phyloP scores from a whole-genome alignment of 257 asterid genomes.

The Gentiana macrophylla region DNA sequence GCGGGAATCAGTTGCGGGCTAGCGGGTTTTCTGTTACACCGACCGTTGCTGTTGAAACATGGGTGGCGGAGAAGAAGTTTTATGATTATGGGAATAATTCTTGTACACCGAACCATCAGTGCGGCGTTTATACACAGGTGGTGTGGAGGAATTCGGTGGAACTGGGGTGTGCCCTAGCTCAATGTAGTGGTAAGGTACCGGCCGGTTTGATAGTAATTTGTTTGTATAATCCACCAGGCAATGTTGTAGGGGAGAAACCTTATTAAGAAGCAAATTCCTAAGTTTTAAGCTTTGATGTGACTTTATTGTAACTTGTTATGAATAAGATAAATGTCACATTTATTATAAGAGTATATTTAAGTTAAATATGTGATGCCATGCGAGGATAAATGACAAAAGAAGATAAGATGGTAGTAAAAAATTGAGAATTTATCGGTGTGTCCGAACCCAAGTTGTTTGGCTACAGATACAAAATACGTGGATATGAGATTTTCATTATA shows the following conservation, averaged over 20 bases:
- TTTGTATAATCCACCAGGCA: constrained; percentile 81
- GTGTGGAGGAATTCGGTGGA: constrained; percentile 71
- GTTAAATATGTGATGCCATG: too few species aligned
- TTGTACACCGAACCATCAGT: constrained; percentile 38
- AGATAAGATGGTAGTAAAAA: too few species aligned
- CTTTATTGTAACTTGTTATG: too few species aligned
- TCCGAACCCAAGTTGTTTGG: too few species aligned
- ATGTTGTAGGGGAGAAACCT: constrained; percentile 82
- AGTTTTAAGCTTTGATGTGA: too few species aligned
- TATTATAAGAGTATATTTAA: too few species aligned
- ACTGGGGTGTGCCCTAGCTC: constrained; percentile 69
- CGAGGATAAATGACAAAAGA: too few species aligned
- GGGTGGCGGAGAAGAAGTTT: constrained; percentile 74
- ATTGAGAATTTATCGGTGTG: too few species aligned
- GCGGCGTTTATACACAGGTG: constrained; percentile 92
- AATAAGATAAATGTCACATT: too few species aligned
- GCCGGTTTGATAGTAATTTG: constrained; percentile 52
- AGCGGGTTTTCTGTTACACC: constrained; percentile 41
- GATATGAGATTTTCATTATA: too few species aligned
- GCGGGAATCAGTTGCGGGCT: constrained; percentile 77
- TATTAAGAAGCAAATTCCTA: constrained; percentile 23
- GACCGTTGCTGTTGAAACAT: constrained; percentile 47
- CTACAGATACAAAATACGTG: too few species aligned
- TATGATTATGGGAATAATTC: constrained; percentile 52
- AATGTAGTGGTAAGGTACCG: constrained; percentile 27